phyloP scores from a whole-genome alignment of 768 basidiomycete genomes.

The Boletales sp. region DNA sequence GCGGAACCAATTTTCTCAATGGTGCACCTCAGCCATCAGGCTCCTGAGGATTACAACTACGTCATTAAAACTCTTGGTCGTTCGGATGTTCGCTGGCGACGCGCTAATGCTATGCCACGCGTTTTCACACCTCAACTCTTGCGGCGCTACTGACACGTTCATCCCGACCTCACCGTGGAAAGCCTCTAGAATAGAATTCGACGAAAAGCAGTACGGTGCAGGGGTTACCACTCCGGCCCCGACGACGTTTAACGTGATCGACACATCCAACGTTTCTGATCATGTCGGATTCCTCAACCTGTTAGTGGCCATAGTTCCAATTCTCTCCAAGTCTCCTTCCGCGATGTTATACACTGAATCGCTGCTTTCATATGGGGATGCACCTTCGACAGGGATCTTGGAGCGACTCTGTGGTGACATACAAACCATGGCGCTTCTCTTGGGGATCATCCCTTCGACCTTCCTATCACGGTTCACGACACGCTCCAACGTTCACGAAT shows the following conservation, averaged over 20 bases:
- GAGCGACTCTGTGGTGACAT: conserved; percentile 29
- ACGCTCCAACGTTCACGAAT: conserved; percentile 26
- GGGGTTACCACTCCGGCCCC: conserved; percentile 18
- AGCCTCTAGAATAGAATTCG: conserved; percentile 18
- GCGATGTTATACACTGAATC: conserved; percentile 29
- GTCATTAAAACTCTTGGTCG: conserved; percentile 8
- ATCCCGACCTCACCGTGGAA: conserved; percentile 24
- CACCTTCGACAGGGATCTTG: conserved; percentile 11
- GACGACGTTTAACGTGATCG: conserved; percentile 30
- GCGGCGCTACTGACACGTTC: conserved; percentile 11
- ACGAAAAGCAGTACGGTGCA: conserved; percentile 18
- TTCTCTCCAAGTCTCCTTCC: conserved; percentile 21
- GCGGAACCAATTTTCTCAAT: conserved; percentile 22
- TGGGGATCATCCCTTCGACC: conserved; percentile 24
- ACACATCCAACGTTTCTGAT: conserved; percentile 32
- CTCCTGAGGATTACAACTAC: conserved; percentile 1
- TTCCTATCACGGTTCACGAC: conserved; percentile 28
- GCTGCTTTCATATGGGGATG: conserved; percentile 12
- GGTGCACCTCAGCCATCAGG: conserved; percentile 23
- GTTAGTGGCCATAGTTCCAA: conserved; percentile 17
- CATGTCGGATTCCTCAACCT: conserved; percentile 30
- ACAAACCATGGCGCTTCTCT: conserved; percentile 22
- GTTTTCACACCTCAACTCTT: conserved; percentile 10
- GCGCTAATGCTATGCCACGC: conserved; percentile 28
- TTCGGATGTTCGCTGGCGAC: conserved; percentile 31